Evolutionary conservation across 2,329 filamentous ascomycete genomes (phyloP), one percentile per base, ranked within the genome.

Genomic region (Phoma sp.): DNA sequence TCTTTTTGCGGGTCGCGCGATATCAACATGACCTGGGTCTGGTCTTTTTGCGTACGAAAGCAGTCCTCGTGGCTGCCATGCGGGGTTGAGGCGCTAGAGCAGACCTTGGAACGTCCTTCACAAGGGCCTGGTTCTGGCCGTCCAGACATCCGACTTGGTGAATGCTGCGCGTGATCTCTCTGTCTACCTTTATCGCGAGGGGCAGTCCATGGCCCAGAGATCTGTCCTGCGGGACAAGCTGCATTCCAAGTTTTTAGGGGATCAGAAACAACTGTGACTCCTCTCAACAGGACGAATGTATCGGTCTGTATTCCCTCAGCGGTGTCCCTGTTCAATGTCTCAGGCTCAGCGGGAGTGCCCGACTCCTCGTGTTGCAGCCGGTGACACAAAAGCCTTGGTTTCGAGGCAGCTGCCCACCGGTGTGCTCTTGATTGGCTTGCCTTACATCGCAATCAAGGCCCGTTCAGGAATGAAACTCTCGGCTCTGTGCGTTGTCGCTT

Each of bases 401-500:
- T 47, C 50, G 40, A 65, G 65, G 62, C 60, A 68, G 60, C 63
- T 61, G 58, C 50, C 50, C 45, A 44, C 55, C 46, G 40, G 36
- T 27, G 17, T n/a, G 21, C 13, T 33, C 35, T 51, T 50, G 53
- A 70, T 73, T 69, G 65, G 66, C 44, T 47, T 53, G 40, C 36
- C 53, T 50, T 68, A 62, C 58, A 61, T 52, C 45, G 62, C 59
- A 64, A 43, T 51, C 50, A 51, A 54, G 58, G 50, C 58, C 58
- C 41, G 36, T 63, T 55, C 49, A 54, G 55, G 53, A 61, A 56
- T 69, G 54, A 32, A 62, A 38, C 43, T 48, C 62, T 71, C 61
- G 68, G 62, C 57, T 67, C 58, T 62, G 68, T 73, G 71, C 65
- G 71, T 65, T 74, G 71, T 70, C 69, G 55, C 58, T 67, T 64